These are phyloP conservation scores for Coniophora puteana DNA, from an alignment of 1,284 basidiomycete genomes.

Conservation along the genomic window DNA sequence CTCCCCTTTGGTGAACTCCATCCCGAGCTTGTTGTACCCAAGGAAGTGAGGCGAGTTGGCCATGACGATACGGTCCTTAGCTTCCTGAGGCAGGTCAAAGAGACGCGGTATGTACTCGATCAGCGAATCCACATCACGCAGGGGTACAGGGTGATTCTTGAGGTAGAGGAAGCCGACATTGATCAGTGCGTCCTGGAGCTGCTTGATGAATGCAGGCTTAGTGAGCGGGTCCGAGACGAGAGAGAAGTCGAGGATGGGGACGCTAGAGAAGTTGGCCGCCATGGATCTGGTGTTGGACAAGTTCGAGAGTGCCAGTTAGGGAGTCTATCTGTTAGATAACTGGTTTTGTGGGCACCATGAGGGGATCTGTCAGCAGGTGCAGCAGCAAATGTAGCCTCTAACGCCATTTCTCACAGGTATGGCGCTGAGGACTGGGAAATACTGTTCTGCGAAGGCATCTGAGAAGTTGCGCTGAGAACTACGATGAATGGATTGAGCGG, in stretches of 20 bases:
- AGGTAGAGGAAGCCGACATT: conserved; percentile 55
- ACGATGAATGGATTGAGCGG: too few relatives aligned
- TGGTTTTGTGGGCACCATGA: too few relatives aligned
- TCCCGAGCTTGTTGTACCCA: conserved; percentile 34
- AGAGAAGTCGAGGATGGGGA: conserved; percentile 29
- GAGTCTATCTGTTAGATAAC: too few relatives aligned
- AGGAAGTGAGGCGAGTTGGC: conserved; percentile 37
- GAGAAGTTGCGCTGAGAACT: too few relatives aligned
- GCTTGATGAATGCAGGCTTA: conserved; percentile 40
- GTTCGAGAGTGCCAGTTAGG: too few relatives aligned
- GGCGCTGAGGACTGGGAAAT: too few relatives aligned
- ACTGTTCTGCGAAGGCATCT: too few relatives aligned
- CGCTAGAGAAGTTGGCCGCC: conserved; percentile 28
- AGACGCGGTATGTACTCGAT: conserved; percentile 30
- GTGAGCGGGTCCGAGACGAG: conserved; percentile 16
- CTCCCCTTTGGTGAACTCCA: conserved; percentile 34
- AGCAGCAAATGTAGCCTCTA: too few relatives aligned
- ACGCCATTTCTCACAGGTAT: too few relatives aligned
- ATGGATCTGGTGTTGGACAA: conserved; percentile 11
- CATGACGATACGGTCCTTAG: conserved; percentile 34
- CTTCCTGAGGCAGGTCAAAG: conserved; percentile 32
- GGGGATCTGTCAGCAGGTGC: too few relatives aligned
- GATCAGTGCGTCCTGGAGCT: conserved; percentile 48
- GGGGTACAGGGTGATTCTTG: conserved; percentile 39
- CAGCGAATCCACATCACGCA: conserved; percentile 23